A percentile compares a stretch with the other conserved stretches of the same genome.
phyloP scores from a whole-genome alignment of 441 rosid genomes.

The Adansonia grandidieri region DNA sequence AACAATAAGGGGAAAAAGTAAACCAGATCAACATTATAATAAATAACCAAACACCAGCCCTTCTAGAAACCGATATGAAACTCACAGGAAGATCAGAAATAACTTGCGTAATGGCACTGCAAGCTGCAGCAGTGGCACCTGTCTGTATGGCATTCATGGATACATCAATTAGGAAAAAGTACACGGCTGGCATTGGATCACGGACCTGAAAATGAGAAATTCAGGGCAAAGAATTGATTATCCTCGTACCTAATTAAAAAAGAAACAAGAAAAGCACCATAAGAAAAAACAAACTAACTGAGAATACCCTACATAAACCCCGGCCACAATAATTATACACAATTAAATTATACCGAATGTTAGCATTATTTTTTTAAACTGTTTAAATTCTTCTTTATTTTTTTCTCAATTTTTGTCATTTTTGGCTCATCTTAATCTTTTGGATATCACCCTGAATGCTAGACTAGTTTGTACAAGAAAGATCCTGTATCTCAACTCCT shows the following conservation, averaged over 20 bases:
- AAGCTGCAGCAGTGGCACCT: conserved; percentile 97
- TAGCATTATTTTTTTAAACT: background rate
- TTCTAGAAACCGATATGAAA: conserved; percentile 32
- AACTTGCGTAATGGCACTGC: conserved; percentile 88
- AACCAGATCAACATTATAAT: background rate
- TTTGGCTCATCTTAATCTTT: background rate
- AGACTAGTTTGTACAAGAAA: background rate
- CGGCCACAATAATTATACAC: background rate
- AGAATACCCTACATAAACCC: background rate
- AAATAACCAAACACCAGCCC: conserved; percentile 13
- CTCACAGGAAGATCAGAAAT: conserved; percentile 92
- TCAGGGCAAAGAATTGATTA: conserved; percentile 18
- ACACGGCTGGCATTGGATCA: conserved; percentile 96
- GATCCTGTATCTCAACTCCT: background rate
- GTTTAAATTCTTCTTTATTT: background rate
- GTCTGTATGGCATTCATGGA: conserved; percentile 92
- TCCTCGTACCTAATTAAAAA: background rate
- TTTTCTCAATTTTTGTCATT: background rate
- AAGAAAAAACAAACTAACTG: background rate
- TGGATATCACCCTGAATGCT: background rate
- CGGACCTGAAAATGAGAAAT: conserved; percentile 62
- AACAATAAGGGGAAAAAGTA: background rate
- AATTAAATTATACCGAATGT: background rate
- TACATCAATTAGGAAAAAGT: conserved; percentile 89
- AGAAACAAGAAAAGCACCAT: conserved; percentile 12